A percentile compares a stretch with the other conserved stretches of the same genome.
Conservation (phyloP, 164 flowering plant species). For the Echeveria elegans region DNA sequence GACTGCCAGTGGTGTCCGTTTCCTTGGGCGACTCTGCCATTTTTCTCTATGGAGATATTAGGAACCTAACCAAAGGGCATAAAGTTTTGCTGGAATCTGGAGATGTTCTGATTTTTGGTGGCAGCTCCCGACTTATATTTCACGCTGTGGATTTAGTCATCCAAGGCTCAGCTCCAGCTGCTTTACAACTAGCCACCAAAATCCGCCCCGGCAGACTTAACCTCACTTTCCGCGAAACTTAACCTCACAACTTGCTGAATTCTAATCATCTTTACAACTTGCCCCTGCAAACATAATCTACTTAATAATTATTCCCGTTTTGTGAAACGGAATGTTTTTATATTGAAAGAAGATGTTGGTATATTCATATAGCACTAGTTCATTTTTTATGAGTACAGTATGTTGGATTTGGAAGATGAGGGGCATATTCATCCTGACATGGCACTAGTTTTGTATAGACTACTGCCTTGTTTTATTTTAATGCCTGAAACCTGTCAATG, state of each 20-base stretch:
- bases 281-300: too few species aligned
- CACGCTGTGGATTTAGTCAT: constrained; percentile 50
- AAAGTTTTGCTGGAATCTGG: constrained; percentile 55
- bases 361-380: too few species aligned
- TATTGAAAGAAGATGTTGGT: too few species aligned
- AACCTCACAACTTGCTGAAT: too few species aligned
- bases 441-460: too few species aligned
- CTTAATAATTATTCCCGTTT: too few species aligned
- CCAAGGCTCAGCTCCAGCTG: constrained; percentile 39
- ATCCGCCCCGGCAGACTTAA: constrained; percentile 71
- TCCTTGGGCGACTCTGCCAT: constrained; percentile 51
- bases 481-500: neutral
- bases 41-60: constrained; percentile 50
- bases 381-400: too few species aligned
- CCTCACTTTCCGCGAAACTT: constrained; percentile 43
- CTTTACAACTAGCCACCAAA: constrained; percentile 27
- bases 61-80: constrained; percentile 37
- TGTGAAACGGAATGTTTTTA: too few species aligned
- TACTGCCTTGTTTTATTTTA: too few species aligned
- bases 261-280: too few species aligned
- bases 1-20: constrained; percentile 36
- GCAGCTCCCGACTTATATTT: constrained; percentile 46
- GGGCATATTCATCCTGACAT: too few species aligned
- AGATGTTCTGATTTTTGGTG: constrained; percentile 29
- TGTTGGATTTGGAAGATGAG: too few species aligned